phyloP scores from a whole-genome alignment of 495 filamentous ascomycete species.

The Talaromyces borbonicus region DNA sequence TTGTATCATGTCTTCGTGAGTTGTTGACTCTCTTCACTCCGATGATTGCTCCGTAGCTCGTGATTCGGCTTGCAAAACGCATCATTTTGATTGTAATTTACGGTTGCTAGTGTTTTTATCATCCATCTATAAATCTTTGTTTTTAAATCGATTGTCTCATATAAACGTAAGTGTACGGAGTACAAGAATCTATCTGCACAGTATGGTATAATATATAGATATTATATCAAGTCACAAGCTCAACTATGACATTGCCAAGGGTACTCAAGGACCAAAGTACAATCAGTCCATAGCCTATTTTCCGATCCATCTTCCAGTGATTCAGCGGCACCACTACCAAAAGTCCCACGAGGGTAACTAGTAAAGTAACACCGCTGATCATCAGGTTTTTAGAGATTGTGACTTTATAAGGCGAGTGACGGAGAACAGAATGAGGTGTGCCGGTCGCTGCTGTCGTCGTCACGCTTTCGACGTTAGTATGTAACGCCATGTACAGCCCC shows the following conservation, averaged over 20 bases:
- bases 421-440: slow-evolving; percentile 41
- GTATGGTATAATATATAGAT: background rate
- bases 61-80: too few relatives aligned
- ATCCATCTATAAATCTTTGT: too few relatives aligned
- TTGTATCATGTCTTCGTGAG: background rate
- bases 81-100: too few relatives aligned
- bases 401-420: slow-evolving; percentile 61
- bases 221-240: slow-evolving; percentile 33
- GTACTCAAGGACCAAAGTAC: slow-evolving; percentile 83
- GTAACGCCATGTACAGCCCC: slow-evolving; percentile 74
- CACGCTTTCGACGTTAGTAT: slow-evolving; percentile 11
- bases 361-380: slow-evolving; percentile 67
- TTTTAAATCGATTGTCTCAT: too few relatives aligned
- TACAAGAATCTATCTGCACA: background rate
- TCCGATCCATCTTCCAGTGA: slow-evolving; percentile 79
- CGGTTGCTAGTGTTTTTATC: too few relatives aligned
- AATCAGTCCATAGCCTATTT: slow-evolving; percentile 74
- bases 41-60: too few relatives aligned
- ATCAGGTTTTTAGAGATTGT: slow-evolving; percentile 74
- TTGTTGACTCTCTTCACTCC: background rate
- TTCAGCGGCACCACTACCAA: slow-evolving; percentile 77
- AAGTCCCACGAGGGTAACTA: slow-evolving; percentile 70
- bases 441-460: slow-evolving; percentile 9
- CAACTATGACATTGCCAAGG: slow-evolving; percentile 69
- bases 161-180: background rate